Percentiles rank a stretch among this genome's conserved stretches.
Conservation (phyloP, 805 yeast genomes). For the Yarrowia alimentaria region DNA sequence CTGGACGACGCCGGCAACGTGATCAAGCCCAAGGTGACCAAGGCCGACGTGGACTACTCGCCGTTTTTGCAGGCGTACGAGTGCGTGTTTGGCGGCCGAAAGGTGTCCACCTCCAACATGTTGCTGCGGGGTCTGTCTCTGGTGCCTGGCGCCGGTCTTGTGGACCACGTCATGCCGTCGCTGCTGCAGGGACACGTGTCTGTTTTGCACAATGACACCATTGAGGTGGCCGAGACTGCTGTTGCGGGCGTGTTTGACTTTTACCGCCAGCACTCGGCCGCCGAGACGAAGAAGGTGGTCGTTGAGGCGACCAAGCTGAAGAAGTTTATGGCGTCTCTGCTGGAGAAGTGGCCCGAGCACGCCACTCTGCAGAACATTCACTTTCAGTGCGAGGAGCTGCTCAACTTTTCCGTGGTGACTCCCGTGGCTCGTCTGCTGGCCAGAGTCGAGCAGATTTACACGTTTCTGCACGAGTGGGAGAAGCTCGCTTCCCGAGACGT, state of each 20-base stretch:
- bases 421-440: constrained; percentile 77
- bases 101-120: background rate
- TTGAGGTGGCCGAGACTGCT: constrained; percentile 38
- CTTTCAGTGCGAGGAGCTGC: constrained; percentile 63
- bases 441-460: constrained; percentile 82
- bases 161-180: constrained; percentile 9
- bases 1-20: constrained; percentile 20
- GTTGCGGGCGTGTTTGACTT: no score
- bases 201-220: constrained; percentile 2
- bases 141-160: background rate
- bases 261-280: constrained; percentile 60
- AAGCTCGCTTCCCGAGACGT: constrained; percentile 81
- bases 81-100: background rate
- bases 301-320: constrained; percentile 47
- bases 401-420: constrained; percentile 57
- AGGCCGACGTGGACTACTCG: constrained; percentile 15
- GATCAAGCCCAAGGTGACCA: constrained; percentile 21
- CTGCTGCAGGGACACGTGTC: constrained; percentile 7
- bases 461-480: constrained; percentile 87
- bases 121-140: constrained; percentile 1
- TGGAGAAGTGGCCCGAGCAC: constrained; percentile 90
- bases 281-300: constrained; percentile 63
- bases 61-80: constrained; percentile 4
- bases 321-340: constrained; percentile 47
- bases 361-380: constrained; percentile 73